Base-by-base conservation (phyloP, 768 basidiomycete genomes). In the Xerocomellus amylosporus region DNA sequence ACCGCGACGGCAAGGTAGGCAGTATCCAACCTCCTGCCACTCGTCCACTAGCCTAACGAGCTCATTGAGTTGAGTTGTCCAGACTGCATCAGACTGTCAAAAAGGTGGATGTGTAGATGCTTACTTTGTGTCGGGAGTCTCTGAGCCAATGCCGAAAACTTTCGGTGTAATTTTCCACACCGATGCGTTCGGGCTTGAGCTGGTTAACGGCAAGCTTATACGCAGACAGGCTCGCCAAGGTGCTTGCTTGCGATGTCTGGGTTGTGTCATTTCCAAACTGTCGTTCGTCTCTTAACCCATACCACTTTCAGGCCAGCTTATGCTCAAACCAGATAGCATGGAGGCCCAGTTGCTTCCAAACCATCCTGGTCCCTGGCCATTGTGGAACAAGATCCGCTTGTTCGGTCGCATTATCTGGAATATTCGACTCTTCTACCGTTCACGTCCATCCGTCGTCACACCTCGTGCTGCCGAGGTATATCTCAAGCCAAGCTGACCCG, bases 161-260 rank as follows among this genome's bases (percentile, higher is more conserved):
- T 63, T 42, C 4, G 79, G 81, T 6, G 69, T 86, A 17, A 62
- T 86, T 19, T 64, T 84, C 7, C 68, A 84, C 30, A 84, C 79
- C 0, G 84, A 86, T 56, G 75, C 73, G 13, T 87, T 84, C 55
- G 84, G 83, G 0, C 68, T 85, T 6, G 70, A 74, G 5, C 63
- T 85, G 15, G 58, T 73, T 34, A 85, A 85, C 58, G 73, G 69
- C 56, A 83, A 81, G 59, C 74, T 87, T 53, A 70, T 85, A n/a
- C 6, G 83, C 84, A 2, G 84, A 86, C 65, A 69, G 73, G 26
- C 63, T 84, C 22, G 75, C 83, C 8, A 68, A 75, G 52, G 60
- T 68, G 17, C 61, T 85, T 28, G 68, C 72, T 17, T 81, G 83
- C 56, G 85, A 86, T 59, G 83, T 85, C 17, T 86, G 81, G 79